Percentiles rank a stretch among this genome's conserved stretches.
Evolutionary conservation across 192 early-diverging fungal species (phyloP).

Genomic region (Coemansia sp.): DNA sequence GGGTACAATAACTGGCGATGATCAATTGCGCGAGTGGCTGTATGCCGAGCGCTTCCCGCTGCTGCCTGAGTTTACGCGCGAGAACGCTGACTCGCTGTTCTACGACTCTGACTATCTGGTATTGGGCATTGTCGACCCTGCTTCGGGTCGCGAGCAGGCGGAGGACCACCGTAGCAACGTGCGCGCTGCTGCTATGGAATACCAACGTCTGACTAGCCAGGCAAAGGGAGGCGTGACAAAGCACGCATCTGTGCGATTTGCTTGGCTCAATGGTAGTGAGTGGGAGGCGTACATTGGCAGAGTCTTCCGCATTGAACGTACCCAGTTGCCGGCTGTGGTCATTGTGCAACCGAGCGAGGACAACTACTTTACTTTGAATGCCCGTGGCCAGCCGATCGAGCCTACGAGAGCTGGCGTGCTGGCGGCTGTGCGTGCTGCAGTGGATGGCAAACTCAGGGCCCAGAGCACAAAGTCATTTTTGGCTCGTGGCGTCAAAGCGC

Average conservation of each 20-base stretch:
- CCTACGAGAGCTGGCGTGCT: slow-evolving; percentile 43
- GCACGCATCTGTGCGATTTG: slow-evolving; percentile 55
- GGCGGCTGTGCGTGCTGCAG: slow-evolving; percentile 40
- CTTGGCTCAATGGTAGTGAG: slow-evolving; percentile 61
- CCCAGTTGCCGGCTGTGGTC: slow-evolving; percentile 47
- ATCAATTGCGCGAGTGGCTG: slow-evolving; percentile 60
- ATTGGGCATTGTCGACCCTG: slow-evolving; percentile 62
- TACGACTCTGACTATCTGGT: slow-evolving; percentile 64
- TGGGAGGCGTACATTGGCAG: slow-evolving; percentile 62
- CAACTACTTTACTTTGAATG: slow-evolving; percentile 32
- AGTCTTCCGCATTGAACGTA: slow-evolving; percentile 50
- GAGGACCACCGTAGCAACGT: slow-evolving; percentile 18
- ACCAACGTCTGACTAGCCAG: slow-evolving; percentile 12
- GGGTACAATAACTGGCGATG: slow-evolving; percentile 37
- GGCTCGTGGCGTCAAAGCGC: slow-evolving; percentile 14
- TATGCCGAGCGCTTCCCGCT: slow-evolving; percentile 65
- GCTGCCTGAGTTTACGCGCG: slow-evolving; percentile 61
- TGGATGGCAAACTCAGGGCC: slow-evolving; percentile 35
- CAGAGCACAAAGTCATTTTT: slow-evolving; percentile 45
- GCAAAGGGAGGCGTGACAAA: not conserved
- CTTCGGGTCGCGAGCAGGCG: slow-evolving; percentile 17
- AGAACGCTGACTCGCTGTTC: slow-evolving; percentile 70
- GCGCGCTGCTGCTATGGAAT: slow-evolving; percentile 30
- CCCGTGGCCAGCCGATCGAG: slow-evolving; percentile 27
- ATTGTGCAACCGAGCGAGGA: slow-evolving; percentile 57